phyloP scores from a whole-genome alignment of 768 basidiomycete species.

The Lactarius hatsudake region DNA sequence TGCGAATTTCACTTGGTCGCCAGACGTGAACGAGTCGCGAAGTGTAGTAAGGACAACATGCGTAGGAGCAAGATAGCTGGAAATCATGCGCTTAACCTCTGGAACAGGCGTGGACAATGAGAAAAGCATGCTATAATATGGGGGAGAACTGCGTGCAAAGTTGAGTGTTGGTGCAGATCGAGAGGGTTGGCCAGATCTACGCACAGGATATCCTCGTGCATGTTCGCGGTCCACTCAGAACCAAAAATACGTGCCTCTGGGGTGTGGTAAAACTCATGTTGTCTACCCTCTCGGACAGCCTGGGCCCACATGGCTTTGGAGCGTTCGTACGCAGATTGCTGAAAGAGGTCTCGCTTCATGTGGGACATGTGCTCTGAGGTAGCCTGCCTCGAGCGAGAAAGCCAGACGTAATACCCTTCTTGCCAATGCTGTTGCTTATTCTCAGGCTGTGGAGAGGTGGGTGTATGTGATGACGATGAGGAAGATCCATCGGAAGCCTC shows the following conservation, averaged over 20 bases:
- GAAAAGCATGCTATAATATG: constrained; percentile 47
- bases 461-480: constrained; percentile 1
- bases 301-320: constrained; percentile 46
- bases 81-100: constrained; percentile 51
- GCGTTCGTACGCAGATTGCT: constrained; percentile 45
- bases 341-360: constrained; percentile 57
- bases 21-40: constrained; percentile 52
- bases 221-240: constrained; percentile 20
- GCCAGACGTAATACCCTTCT: constrained; percentile 76
- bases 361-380: constrained; percentile 53
- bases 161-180: constrained; percentile 2
- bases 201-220: constrained; percentile 26
- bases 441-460: constrained; percentile 24
- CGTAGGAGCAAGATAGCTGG: constrained; percentile 57
- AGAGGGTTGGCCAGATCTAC: constrained; percentile 7
- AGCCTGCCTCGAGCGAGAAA: constrained; percentile 50
- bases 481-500: constrained; percentile 17
- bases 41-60: constrained; percentile 49
- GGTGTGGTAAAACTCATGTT: constrained; percentile 22
- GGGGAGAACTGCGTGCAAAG: constrained; percentile 15
- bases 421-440: constrained; percentile 60
- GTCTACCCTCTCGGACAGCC: constrained; percentile 51
- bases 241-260: constrained; percentile 22
- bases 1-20: constrained; percentile 58
- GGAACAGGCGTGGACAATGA: constrained; percentile 57